A percentile compares a stretch with the other conserved stretches of the same genome.
phyloP scores from a whole-genome alignment of 257 asterid species.

The Mentha longifolia region DNA sequence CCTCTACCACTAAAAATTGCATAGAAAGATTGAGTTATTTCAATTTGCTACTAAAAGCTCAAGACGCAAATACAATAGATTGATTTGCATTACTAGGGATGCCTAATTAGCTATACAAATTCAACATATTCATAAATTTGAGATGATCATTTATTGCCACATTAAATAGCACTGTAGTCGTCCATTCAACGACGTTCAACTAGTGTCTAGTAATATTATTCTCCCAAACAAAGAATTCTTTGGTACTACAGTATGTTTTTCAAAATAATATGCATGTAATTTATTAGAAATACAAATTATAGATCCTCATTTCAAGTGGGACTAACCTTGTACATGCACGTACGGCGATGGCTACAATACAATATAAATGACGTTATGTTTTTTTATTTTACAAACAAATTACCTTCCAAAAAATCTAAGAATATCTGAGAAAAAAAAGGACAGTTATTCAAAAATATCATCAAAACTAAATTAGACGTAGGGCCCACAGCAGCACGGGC shows the following conservation, averaged over 20 bases:
- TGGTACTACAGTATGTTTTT: no score
- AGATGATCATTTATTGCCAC: neutral
- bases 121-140: neutral
- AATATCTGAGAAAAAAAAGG: no score
- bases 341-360: no score
- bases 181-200: neutral
- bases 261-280: neutral
- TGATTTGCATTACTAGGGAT: neutral
- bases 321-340: no score
- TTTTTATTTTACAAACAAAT: no score
- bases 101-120: neutral
- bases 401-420: no score
- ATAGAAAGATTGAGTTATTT: neutral
- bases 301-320: no score
- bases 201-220: neutral
- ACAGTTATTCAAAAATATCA: no score
- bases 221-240: neutral
- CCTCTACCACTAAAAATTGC: neutral
- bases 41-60: neutral
- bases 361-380: no score
- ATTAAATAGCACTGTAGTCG: neutral
- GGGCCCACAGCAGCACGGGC: no score
- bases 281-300: neutral
- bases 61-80: neutral
- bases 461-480: no score